These are phyloP conservation scores for Cystobasidium pallidum DNA, from an alignment of 1,284 basidiomycete genomes.

Conservation along the genomic window DNA sequence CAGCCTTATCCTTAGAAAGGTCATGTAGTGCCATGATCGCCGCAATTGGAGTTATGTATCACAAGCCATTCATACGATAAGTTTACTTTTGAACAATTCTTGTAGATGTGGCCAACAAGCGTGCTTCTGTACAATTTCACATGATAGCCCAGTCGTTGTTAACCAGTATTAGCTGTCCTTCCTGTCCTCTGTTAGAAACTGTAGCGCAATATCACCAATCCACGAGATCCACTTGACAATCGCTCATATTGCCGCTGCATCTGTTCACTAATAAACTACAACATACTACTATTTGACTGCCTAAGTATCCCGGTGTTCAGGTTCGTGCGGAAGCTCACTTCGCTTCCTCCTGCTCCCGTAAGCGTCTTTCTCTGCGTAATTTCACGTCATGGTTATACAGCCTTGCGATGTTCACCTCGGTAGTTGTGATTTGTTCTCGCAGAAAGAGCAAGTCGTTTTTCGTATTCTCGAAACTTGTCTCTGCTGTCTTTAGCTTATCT, in stretches of 20 bases:
- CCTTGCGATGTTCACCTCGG: constrained; percentile 96
- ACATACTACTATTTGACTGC: background rate
- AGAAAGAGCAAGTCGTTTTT: constrained; percentile 91
- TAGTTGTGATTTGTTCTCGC: constrained; percentile 91
- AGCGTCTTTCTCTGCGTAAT: constrained; percentile 66
- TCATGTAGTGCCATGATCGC: constrained; percentile 8
- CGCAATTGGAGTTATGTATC: background rate
- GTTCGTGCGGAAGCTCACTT: background rate
- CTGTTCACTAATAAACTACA: background rate
- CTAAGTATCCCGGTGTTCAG: background rate
- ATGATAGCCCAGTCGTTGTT: background rate
- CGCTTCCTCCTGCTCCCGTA: constrained; percentile 30
- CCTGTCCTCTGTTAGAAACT: background rate
- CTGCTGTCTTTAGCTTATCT: constrained; percentile 76
- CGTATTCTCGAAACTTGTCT: constrained; percentile 69
- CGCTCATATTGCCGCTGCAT: too few relatives aligned
- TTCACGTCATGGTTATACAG: constrained; percentile 97
- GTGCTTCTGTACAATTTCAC: background rate
- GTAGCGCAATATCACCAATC: constrained; percentile 1
- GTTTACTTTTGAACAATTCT: too few relatives aligned
- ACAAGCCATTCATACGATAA: too few relatives aligned
- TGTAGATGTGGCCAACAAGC: too few relatives aligned
- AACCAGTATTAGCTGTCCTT: background rate
- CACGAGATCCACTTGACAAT: too few relatives aligned
- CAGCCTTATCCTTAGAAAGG: constrained; percentile 32